A percentile compares a stretch with the other conserved stretches of the same genome.
Evolutionary conservation across 169 alveolate species (phyloP).

Genomic region (Perkinsus olseni): DNA sequence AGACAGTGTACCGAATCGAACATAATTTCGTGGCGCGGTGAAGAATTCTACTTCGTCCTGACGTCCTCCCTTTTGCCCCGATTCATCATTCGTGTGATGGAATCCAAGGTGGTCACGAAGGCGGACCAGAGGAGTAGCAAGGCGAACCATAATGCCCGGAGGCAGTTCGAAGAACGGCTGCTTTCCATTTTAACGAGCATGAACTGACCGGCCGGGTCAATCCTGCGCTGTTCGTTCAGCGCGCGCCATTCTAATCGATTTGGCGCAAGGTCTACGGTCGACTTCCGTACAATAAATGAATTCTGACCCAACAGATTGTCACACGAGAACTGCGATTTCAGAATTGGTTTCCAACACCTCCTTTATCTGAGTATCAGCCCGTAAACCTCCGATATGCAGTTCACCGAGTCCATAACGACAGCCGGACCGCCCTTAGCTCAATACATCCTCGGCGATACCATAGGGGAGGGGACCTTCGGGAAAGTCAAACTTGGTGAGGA

Average conservation of each 20-base stretch:
- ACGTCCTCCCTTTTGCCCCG: not conserved
- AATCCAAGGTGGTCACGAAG: not conserved
- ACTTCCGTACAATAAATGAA: not conserved
- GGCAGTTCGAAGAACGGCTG: not conserved
- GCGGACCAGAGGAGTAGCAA: not conserved
- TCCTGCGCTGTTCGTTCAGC: not conserved
- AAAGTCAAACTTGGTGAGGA: slow-evolving; percentile 56
- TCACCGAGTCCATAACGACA: not conserved
- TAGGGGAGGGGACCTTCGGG: slow-evolving; percentile 79
- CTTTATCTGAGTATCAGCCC: not conserved
- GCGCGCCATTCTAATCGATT: not conserved
- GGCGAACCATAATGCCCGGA: not conserved
- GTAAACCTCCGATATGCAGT: not conserved
- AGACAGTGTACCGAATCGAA: too few species aligned
- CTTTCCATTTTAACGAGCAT: not conserved
- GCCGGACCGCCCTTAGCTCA: not conserved
- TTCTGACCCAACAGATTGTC: too few species aligned
- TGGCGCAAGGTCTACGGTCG: not conserved
- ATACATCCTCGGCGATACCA: slow-evolving; percentile 32
- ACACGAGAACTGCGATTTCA: too few species aligned
- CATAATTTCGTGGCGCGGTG: too few species aligned
- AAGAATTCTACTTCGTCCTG: not conserved
- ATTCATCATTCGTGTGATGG: not conserved
- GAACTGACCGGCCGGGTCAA: not conserved
- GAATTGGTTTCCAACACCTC: not conserved